Evolutionary conservation across 192 early-diverging fungal genomes (phyloP).

Genomic region (Coemansia biformis): DNA sequence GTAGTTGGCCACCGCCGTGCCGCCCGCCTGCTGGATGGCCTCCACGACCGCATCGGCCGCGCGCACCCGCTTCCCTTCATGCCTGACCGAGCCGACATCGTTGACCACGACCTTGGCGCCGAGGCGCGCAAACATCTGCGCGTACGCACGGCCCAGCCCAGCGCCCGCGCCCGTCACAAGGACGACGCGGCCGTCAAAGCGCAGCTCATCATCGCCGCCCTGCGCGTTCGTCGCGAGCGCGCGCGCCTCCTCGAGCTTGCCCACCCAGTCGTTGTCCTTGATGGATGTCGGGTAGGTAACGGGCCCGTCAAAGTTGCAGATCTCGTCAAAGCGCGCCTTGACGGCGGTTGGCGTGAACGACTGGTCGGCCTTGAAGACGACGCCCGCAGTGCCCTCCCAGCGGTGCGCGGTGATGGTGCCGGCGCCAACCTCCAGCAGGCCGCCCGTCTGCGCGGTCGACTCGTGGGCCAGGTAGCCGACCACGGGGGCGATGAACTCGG

Average conservation of each 20-base stretch:
- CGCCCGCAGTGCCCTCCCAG: conserved; percentile 84
- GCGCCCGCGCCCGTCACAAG: conserved; percentile 88
- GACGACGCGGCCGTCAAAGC: conserved; percentile 75
- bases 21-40: conserved; percentile 75
- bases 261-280: conserved; percentile 79
- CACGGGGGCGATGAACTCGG: conserved; percentile 93
- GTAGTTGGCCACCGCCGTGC: conserved; percentile 84
- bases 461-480: conserved; percentile 95
- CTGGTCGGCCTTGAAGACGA: conserved; percentile 84
- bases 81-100: conserved; percentile 67
- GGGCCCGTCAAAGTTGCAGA: conserved; percentile 62
- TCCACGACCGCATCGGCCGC: conserved; percentile 74
- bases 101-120: conserved; percentile 93
- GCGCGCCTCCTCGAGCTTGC: conserved; percentile 72
- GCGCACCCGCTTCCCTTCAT: conserved; percentile 36
- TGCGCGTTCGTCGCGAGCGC: conserved; percentile 56
- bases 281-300: conserved; percentile 67
- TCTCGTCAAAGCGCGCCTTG: conserved; percentile 67
- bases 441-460: conserved; percentile 69
- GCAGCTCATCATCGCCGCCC: conserved; percentile 50
- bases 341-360: conserved; percentile 82
- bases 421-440: conserved; percentile 90
- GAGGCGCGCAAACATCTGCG: conserved; percentile 72
- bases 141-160: conserved; percentile 89
- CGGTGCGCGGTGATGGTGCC: conserved; percentile 87